Base-by-base conservation (phyloP, 2,329 filamentous ascomycete species). In the Penicillium sp. region DNA sequence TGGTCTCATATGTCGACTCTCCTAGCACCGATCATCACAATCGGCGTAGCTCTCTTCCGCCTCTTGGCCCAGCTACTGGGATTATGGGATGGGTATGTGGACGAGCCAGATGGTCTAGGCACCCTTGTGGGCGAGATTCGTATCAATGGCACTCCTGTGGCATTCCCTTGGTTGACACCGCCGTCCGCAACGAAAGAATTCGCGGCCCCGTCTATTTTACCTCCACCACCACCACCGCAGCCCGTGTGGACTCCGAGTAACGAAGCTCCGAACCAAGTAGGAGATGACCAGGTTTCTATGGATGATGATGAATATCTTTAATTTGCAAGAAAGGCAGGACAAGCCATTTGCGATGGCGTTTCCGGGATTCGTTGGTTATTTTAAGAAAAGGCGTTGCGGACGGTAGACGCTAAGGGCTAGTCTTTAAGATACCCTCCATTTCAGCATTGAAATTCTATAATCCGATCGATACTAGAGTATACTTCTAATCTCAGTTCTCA, bases 21-120 rank as follows among this genome's bases (percentile, higher is more conserved):
- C 13, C 52, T 71, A 3, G 58, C 63, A 0, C 72, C 73, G 0
- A 26, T 74, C 13, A 61, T 70, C 50, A 63, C 71, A 3, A 51
- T 76, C 13, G 13, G 58, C 1, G 48, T 75, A 11, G 71, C 68
- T 1, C 50, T 71, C 31, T 63, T 66, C 54, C 59, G 71, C 14
- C 58, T 76, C 14, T 36, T 67, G 13, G 62, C 67, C 19, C 73
- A 76, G 42, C 46, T 75, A 1, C 57, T 77, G 14, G 75, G 77
- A 3, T 48, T 77, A 29, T 75, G 68, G 64, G 74, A 77, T 66
- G 75, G 75, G 2, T 78, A 72, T 52, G 71, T 77, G 10, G 73
- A 77, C 45, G 63, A 67, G 33, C 51, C 61, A 11, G 52, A 53
- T 3, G 58, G 60, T 14, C 40, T 64, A 43, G 50, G 62, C 16